These are phyloP conservation scores for Eruca vesicaria DNA, from an alignment of 441 rosid genomes.

Conservation along the genomic window DNA sequence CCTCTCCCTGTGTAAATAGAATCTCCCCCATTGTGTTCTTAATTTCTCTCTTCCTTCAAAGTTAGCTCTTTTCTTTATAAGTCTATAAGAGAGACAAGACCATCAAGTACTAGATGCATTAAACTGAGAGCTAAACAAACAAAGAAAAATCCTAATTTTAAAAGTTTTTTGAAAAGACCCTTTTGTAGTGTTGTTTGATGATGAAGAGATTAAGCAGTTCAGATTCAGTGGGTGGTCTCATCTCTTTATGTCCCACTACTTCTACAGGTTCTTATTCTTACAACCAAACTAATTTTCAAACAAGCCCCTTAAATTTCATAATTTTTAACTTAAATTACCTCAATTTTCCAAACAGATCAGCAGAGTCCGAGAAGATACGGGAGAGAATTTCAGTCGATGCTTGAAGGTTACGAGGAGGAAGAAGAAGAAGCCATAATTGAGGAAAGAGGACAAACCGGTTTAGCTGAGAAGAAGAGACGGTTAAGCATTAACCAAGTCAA, in stretches of 20 bases:
- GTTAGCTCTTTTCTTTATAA: constrained; percentile 31
- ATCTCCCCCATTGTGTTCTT: constrained; percentile 17
- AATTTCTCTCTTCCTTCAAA: not conserved
- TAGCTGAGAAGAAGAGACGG: constrained; percentile 73
- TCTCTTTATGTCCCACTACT: constrained; percentile 65
- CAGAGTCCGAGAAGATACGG: constrained; percentile 50
- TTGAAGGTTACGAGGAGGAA: constrained; percentile 60
- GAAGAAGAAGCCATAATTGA: constrained; percentile 48
- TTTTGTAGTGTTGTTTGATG: constrained; percentile 12
- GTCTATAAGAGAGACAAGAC: constrained; percentile 34
- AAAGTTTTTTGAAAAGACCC: not conserved
- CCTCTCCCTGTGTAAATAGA: constrained; percentile 10
- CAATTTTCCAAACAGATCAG: constrained; percentile 27
- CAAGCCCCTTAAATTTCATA: not conserved
- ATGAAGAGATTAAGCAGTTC: constrained; percentile 85
- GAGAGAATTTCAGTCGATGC: constrained; percentile 61
- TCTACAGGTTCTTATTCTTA: constrained; percentile 45
- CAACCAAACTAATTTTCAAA: not conserved
- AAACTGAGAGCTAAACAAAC: not conserved
- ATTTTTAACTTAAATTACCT: not conserved
- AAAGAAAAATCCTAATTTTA: constrained; percentile 9
- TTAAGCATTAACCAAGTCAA: constrained; percentile 79
- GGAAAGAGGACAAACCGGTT: constrained; percentile 33
- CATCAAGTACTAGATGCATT: constrained; percentile 19
- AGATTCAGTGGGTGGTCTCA: constrained; percentile 80